Evolutionary conservation across 768 basidiomycete species (phyloP).

Genomic region (Pisolithus albus): DNA sequence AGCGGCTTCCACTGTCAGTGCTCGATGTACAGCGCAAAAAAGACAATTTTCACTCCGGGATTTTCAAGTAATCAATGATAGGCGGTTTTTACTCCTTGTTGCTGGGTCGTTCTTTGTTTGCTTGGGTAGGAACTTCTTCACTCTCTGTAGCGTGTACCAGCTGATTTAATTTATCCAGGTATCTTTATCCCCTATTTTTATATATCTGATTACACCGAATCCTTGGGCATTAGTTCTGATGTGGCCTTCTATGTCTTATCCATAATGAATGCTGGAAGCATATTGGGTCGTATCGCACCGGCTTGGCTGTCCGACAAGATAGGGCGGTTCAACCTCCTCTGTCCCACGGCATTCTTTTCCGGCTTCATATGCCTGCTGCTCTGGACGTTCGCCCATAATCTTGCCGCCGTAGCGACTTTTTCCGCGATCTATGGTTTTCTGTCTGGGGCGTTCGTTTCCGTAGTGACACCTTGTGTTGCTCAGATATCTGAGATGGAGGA

Average conservation of each 20-base stretch:
- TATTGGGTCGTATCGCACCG: constrained; percentile 58
- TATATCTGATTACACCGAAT: constrained; percentile 53
- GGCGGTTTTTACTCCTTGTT: constrained; percentile 46
- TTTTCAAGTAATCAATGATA: constrained; percentile 35
- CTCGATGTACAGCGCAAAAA: constrained; percentile 16
- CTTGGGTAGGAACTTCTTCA: constrained; percentile 39
- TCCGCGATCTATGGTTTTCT: constrained; percentile 55
- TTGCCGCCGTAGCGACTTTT: constrained; percentile 42
- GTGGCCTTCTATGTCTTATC: constrained; percentile 53
- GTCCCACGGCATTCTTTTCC: constrained; percentile 54
- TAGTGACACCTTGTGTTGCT: constrained; percentile 61
- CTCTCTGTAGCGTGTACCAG: constrained; percentile 1
- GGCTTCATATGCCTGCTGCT: constrained; percentile 53
- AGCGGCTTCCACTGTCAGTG: constrained; percentile 43
- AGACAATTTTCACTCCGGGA: constrained; percentile 17
- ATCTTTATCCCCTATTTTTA: constrained; percentile 70
- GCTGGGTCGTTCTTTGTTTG: constrained; percentile 53
- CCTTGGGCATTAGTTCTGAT: constrained; percentile 29
- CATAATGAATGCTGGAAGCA: constrained; percentile 61
- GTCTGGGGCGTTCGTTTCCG: constrained; percentile 62
- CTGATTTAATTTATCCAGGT: constrained; percentile 31
- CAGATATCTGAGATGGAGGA: constrained; percentile 54
- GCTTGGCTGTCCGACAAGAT: constrained; percentile 57
- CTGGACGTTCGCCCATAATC: constrained; percentile 44
- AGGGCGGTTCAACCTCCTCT: constrained; percentile 62